phyloP scores from a whole-genome alignment of 108 stramenopile genomes.

The Cyclotella baltica region DNA sequence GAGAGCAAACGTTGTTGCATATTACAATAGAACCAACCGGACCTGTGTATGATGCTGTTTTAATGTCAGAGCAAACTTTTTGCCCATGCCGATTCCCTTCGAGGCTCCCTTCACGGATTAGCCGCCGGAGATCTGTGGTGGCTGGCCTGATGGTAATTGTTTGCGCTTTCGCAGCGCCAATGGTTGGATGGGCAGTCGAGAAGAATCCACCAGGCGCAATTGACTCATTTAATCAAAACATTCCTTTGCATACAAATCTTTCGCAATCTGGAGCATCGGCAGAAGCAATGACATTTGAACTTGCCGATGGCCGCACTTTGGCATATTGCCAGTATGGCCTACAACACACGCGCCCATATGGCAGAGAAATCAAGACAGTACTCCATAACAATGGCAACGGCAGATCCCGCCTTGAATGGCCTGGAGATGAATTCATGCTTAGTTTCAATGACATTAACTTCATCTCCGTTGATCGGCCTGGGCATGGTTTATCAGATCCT shows the following conservation, averaged over 20 bases:
- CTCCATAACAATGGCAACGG: conserved; percentile 5
- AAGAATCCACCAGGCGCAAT: background rate
- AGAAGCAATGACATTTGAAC: background rate
- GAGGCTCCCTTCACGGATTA: no score
- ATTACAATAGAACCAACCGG: background rate
- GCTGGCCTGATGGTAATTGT: background rate
- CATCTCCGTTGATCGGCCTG: conserved; percentile 14
- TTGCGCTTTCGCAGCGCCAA: background rate
- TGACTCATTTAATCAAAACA: background rate
- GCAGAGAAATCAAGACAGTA: background rate
- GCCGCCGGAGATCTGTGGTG: background rate
- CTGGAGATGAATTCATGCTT: background rate
- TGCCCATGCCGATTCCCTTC: no score
- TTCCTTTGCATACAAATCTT: background rate
- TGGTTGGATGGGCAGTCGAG: background rate
- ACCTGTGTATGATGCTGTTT: background rate
- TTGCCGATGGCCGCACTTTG: background rate
- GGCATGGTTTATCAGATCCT: background rate
- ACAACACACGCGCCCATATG: background rate
- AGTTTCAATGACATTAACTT: background rate
- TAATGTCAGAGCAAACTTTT: background rate
- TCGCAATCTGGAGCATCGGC: no score
- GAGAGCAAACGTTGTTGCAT: background rate
- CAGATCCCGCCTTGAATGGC: conserved; percentile 11
- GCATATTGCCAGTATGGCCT: background rate